Evolutionary conservation across 108 stramenopile genomes (phyloP), one percentile per base, ranked within the genome.

Genomic region (Parietichytrium sp.): DNA sequence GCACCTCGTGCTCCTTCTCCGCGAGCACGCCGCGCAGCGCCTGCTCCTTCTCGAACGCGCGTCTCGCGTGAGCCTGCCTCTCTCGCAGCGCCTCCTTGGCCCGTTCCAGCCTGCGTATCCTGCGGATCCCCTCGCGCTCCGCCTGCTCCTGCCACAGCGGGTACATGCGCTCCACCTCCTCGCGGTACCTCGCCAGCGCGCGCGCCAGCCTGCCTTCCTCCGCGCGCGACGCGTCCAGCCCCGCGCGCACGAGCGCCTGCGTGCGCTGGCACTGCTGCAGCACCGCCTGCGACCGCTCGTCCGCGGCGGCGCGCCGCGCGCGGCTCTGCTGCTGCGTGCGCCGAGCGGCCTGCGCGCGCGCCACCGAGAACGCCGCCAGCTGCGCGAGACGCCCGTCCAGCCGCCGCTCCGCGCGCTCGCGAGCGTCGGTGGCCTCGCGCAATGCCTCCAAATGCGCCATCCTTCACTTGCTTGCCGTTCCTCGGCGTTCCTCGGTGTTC

Each of bases 1-100:
- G 38, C 6, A 72, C 61, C 38, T 72, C 61, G 42, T 72, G 61
- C 42, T 72, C 61, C 42, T 72, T 72, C 38, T 72, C 61, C n/a
- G 61, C 61, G 38, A 72, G 16, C 1, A 72, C n/a, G 23, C 38
- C 61, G 33, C 61, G 61, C 23, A 72, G 10, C 0, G 15, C 20
- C 61, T 72, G 36, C 33, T 72, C 61, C 61, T 72, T 72, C 33
- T 72, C 61, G 42, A 72, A 72, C 38, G 61, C 61, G 10, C 6
- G n/a, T 2, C 12, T 38, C 7, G 61, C 61, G 33, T 33, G 38
- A n/a, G 4, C 61, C 20, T 25, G 61, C 16, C 61, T 33, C 42
- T 72, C 45, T 42, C 25, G 36, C 0, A 72, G 61, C 61, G 33
- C 20, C 10, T 23, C 29, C 33, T 72, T 42, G 0, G 61, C 42